Conservation (phyloP, 225 moss, liverwort and hornwort genomes). For the Pleurozium schreberi region DNA sequence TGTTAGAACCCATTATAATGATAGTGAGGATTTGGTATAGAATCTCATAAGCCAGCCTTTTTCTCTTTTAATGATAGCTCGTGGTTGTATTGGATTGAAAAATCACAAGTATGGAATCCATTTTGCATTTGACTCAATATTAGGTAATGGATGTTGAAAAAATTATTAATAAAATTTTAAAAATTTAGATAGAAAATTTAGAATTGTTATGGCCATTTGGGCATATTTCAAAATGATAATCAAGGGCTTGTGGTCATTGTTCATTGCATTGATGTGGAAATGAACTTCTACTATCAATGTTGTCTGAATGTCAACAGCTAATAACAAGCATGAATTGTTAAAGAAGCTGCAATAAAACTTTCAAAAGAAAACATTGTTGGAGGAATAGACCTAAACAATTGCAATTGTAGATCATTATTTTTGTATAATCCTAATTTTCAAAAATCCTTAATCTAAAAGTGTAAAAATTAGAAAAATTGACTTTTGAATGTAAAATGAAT, state of each 20-base stretch:
- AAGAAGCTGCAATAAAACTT: not conserved
- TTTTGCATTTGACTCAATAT: not conserved
- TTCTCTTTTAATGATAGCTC: too few relatives aligned
- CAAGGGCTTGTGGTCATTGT: not conserved
- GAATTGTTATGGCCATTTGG: fast-evolving
- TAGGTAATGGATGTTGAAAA: not conserved
- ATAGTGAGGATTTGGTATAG: not conserved
- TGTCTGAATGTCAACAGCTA: fast-evolving
- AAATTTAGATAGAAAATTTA: not conserved
- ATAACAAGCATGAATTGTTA: not conserved
- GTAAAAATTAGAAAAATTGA: too few relatives aligned
- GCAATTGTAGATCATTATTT: too few relatives aligned
- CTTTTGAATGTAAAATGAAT: too few relatives aligned
- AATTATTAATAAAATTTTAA: not conserved
- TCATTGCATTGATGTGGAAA: not conserved
- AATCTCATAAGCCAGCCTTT: not conserved
- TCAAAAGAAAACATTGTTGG: not conserved
- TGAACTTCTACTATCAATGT: not conserved
- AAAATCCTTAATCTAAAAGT: too few relatives aligned
- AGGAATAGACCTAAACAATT: too few relatives aligned
- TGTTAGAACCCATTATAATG: not conserved
- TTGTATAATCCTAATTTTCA: too few relatives aligned
- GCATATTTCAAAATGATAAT: not conserved
- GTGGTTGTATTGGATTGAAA: not conserved
- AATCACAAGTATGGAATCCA: not conserved